Conservation (phyloP, 1,139 yeast species). For the Pichia sp. region DNA sequence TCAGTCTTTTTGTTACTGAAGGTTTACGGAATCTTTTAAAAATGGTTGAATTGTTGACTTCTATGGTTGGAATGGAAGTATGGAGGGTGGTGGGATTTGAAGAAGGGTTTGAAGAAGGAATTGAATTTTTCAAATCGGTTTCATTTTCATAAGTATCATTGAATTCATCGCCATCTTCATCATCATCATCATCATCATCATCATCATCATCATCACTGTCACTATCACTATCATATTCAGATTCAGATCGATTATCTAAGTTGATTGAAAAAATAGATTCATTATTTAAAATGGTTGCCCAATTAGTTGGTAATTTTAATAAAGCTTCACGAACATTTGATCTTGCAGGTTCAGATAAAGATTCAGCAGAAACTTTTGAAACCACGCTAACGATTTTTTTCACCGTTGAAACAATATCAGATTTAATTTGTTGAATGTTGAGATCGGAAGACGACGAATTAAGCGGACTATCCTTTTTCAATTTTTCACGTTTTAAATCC, state of each 20-base stretch:
- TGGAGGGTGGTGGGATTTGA: not conserved
- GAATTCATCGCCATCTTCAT: too few species aligned
- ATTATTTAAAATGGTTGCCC: constrained; percentile 39
- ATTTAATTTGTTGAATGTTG: constrained; percentile 44
- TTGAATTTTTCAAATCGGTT: not conserved
- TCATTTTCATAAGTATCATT: not conserved
- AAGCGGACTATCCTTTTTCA: not conserved
- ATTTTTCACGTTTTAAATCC: constrained; percentile 20
- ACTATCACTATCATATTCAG: constrained; percentile 10
- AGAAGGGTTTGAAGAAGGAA: too few species aligned
- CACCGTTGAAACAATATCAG: constrained; percentile 82
- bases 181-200: too few species aligned
- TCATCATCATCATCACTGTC: constrained; percentile 9
- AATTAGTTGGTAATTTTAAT: constrained; percentile 63
- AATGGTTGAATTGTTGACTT: constrained; percentile 10
- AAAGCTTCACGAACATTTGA: constrained; percentile 76
- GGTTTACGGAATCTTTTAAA: constrained; percentile 14
- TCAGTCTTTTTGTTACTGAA: constrained; percentile 22
- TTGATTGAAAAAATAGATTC: constrained; percentile 12
- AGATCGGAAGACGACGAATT: constrained; percentile 10
- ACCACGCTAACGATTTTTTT: constrained; percentile 82
- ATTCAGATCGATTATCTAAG: constrained; percentile 8
- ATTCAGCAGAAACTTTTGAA: constrained; percentile 72
- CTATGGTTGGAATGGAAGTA: constrained; percentile 11
- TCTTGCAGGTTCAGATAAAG: constrained; percentile 79